phyloP scores from a whole-genome alignment of 257 asterid species.

The Solanum bukasovii region DNA sequence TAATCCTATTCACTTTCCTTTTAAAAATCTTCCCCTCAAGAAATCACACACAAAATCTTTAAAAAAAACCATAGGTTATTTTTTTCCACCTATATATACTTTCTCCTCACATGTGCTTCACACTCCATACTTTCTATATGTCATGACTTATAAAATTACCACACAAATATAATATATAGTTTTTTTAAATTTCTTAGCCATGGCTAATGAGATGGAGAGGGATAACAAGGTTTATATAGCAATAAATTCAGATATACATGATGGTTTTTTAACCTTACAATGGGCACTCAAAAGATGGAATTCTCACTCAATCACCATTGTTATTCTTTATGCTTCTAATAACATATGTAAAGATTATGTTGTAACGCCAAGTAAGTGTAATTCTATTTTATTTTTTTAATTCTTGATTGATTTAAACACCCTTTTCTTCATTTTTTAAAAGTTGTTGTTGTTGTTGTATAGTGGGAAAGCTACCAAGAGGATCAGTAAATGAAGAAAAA shows the following conservation, averaged over 20 bases:
- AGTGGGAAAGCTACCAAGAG: constrained; percentile 7
- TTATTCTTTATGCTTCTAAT: constrained; percentile 39
- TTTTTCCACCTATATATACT: background rate
- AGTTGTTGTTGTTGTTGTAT: background rate
- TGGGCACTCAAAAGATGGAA: constrained; percentile 51
- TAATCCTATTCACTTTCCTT: background rate
- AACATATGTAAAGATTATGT: constrained; percentile 39
- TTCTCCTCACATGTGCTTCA: background rate
- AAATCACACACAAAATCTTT: background rate
- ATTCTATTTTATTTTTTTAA: background rate
- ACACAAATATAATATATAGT: background rate
- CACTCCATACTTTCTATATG: background rate
- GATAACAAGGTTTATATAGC: constrained; percentile 60
- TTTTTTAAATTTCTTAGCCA: background rate
- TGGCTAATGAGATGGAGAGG: constrained; percentile 9
- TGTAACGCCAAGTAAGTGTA: constrained; percentile 45
- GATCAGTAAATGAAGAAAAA: constrained; percentile 38
- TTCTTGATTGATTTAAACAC: background rate
- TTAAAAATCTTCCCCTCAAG: background rate
- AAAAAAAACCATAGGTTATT: background rate
- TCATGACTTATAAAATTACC: background rate
- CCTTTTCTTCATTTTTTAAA: background rate
- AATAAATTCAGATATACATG: constrained; percentile 38
- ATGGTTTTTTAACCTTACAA: constrained; percentile 51
- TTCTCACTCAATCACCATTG: constrained; percentile 23